Percentiles rank a stretch among this genome's conserved stretches.
Conservation (phyloP, 2,329 filamentous ascomycete species). For the Pestalotiopsis sp. region DNA sequence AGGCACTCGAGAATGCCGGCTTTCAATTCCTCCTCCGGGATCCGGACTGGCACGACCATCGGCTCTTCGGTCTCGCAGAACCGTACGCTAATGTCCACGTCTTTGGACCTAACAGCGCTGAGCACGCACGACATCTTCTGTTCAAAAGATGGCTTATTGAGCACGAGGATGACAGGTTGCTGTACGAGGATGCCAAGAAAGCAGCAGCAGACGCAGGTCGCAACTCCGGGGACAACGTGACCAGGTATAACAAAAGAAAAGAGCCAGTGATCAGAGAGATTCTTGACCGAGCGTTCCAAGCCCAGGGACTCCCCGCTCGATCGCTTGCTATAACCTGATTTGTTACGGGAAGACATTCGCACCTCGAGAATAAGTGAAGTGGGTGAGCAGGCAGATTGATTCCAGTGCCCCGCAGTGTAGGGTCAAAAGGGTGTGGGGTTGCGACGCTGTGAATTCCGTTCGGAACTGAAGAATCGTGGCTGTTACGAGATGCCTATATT, state of each 20-base stretch:
- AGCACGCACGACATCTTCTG: constrained; percentile 41
- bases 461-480: no score
- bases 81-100: constrained; percentile 49
- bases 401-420: no score
- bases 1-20: constrained; percentile 40
- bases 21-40: constrained; percentile 48
- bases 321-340: not conserved
- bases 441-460: no score
- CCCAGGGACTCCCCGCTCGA: not conserved
- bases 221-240: constrained; percentile 31
- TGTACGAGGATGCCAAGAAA: constrained; percentile 41
- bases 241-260: constrained; percentile 43
- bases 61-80: constrained; percentile 43
- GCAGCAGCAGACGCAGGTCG: constrained; percentile 31
- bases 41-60: constrained; percentile 47
- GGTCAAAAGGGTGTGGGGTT: no score
- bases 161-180: constrained; percentile 35
- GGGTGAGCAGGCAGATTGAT: no score
- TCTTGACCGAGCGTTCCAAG: constrained; percentile 31
- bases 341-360: no score
- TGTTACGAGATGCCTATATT: no score
- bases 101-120: constrained; percentile 41
- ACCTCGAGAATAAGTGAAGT: no score
- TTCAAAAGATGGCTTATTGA: constrained; percentile 45
- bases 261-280: constrained; percentile 40